phyloP scores from a whole-genome alignment of 2,329 filamentous ascomycete genomes.

The Penicillium fuscoglaucum region DNA sequence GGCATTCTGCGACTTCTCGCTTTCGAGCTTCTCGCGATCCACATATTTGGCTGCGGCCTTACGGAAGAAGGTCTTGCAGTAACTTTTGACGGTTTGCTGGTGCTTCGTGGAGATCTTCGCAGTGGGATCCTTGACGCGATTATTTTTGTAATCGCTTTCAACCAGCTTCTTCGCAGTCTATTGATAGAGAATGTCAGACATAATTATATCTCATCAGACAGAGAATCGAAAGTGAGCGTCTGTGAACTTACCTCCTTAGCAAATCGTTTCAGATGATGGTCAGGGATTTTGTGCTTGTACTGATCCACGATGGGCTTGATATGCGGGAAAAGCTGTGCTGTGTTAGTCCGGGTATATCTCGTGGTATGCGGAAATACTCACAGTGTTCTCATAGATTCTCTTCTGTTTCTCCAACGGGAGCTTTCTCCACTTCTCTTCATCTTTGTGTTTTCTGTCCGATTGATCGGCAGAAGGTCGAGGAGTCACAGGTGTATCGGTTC shows the following conservation, averaged over 20 bases:
- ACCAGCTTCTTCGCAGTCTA: conserved; percentile 82
- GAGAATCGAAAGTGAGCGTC: conserved; percentile 17
- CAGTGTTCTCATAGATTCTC: conserved; percentile 92
- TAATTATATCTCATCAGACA: background rate
- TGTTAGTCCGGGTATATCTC: conserved; percentile 15
- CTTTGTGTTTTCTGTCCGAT: conserved; percentile 48
- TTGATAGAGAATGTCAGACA: background rate
- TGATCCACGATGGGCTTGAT: conserved; percentile 85
- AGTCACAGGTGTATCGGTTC: conserved; percentile 61
- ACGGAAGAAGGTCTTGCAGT: conserved; percentile 82
- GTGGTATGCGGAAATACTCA: conserved; percentile 50
- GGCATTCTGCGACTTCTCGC: conserved; percentile 44
- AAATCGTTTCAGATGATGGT: conserved; percentile 68
- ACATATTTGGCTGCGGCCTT: conserved; percentile 77
- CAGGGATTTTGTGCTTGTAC: conserved; percentile 82
- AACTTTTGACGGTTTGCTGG: conserved; percentile 76
- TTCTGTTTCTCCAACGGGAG: conserved; percentile 73
- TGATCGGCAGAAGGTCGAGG: conserved; percentile 57
- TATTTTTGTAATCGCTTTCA: conserved; percentile 85
- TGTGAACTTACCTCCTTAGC: conserved; percentile 57
- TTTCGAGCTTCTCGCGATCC: conserved; percentile 66
- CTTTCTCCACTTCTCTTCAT: conserved; percentile 54
- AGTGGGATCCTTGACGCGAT: conserved; percentile 79
- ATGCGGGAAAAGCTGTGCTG: conserved; percentile 70
- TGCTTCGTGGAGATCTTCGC: conserved; percentile 71